Evolutionary conservation across 345 rosid species (phyloP), one percentile per base, ranked within the genome.

Genomic region (Draba incana): DNA sequence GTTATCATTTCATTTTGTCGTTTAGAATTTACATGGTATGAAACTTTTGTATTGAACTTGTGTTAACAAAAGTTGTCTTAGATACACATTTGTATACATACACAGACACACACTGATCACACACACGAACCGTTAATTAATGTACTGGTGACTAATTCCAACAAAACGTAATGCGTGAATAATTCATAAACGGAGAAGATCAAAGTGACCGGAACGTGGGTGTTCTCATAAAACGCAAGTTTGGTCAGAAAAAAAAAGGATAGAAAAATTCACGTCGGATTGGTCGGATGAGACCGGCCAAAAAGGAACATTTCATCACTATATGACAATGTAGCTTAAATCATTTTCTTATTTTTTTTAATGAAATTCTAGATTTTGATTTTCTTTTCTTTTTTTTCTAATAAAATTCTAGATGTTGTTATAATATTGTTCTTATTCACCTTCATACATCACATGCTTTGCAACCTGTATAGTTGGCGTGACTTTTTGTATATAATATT

Each of bases 231-330:
- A 72, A 55, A 62, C 47, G 63, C 65, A 57, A 20, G 20, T 20
- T 20, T 20, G 20, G 20, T 20, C 20, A 20, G 20, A 1, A 20
- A 20, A 20, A 20, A 20, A 20, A 20, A 20, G 1, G 20, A 20
- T 20, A 20, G 20, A 20, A 20, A 20, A 20, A 20, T 20, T 20
- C 20, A 20, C 20, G 20, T 20, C 20, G 20, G 57, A 3, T 14
- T 65, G 71, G 76, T 64, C 76, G 71, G 71, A 33, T 50, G 53
- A 57, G 53, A 50, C 70, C 61, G 60, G 33, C 75, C 75, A 62
- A 25, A 71, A 71, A 62, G 63, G 42, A 62, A 71, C 15, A 23
- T 49, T 54, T 46, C 68, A 53, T 63, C 63, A 46, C 71, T 49
- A 39, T 24, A 57, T 58, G 66, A 72, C 71, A 65, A 64, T 9